Evolutionary conservation across 2,329 filamentous ascomycete genomes (phyloP), one percentile per base, ranked within the genome.

Genomic region (Aspergillus sp.): DNA sequence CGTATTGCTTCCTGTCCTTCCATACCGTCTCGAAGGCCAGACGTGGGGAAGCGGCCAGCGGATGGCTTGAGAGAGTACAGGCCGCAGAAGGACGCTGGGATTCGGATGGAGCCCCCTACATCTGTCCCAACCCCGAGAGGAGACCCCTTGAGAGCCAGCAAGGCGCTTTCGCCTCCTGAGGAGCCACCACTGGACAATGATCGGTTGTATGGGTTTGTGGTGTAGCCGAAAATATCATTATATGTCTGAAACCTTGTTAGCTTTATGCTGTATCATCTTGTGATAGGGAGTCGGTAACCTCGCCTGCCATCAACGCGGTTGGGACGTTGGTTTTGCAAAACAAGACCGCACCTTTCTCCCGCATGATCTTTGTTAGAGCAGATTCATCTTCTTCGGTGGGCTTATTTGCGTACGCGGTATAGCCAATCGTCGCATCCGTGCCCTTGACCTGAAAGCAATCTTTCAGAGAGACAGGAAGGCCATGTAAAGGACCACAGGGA

Each of bases 221-320:
- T 73, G 41, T 74, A 69, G 14, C 73, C 74, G 62, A 70, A 74
- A 11, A 77, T 62, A 53, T 73, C 68, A 58, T 71, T 75, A 7
- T 24, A 24, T 24, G 22, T 24, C 22, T 24, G 22, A 24, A 24
- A 24, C 7, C 22, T 24, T 7, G 7, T 24, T 7, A 24, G 22
- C 22, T 24, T 24, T 7, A 7, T 24, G 22, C 22, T 3, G 22
- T 24, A 24, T 24, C 22, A 24, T 24, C 3, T 24, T 24, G 4
- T 3, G 7, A 24, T 24, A 7, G 7, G 4, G 7, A 24, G 4
- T 3, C 22, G 24, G 68, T 68, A 2, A 72, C 73, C 50, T 76
- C 73, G 43, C 68, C 68, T 62, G 73, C 73, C 73, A 76, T 74
- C 70, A 75, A 72, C 1, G 70, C 70, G 0, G 63, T 66, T 2